Base-by-base conservation (phyloP, 768 basidiomycete genomes). In the Lanmaoa rubissima region DNA sequence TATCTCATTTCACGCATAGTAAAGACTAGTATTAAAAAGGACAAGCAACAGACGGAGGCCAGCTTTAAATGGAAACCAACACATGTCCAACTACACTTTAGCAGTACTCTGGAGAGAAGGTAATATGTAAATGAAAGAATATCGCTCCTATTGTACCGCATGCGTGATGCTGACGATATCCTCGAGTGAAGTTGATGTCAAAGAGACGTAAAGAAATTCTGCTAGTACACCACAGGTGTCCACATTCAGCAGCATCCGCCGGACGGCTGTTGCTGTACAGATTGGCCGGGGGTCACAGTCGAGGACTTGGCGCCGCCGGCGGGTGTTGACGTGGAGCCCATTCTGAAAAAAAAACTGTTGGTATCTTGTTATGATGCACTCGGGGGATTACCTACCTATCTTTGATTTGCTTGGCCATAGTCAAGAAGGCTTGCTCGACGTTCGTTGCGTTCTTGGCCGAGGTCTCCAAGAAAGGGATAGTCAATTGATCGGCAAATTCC, bases 361-460 rank as follows among this genome's bases (percentile, higher is more conserved):
- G 49, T 13, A 53, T 32, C 17, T 38, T 35, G 12, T 45, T 39
- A 46, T 35, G 24, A 34, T 36, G 11, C 28, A 16, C 5, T 17
- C n/a, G 13, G 43, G 10, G 10, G 39, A 12, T 21, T 3, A 61
- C 83, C 34, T 66, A 89, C 91, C 91, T 85, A 73, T 94, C 92
- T 73, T 94, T 93, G 71, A 94, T 93, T 75, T 93, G 92, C 80
- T 96, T 92, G 4, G 97, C 95, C 84, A 99, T 92, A 32, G 94
- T 95, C 80, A 98, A 87, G 85, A 99, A 99, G 6, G 97, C 95
- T 75, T 99, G 94, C 74, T 99, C 97, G 58, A 99, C 97, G 65
- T 97, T 97, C 59, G 94, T 95, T 51, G 95, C 93, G 67, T 91
- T 94, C 90, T 98, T 98, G 36, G 97, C 97, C n/a, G 91, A 94